These are phyloP conservation scores for Annulohypoxylon maeteangense DNA, from an alignment of 495 filamentous ascomycete genomes.

Conservation along the genomic window DNA sequence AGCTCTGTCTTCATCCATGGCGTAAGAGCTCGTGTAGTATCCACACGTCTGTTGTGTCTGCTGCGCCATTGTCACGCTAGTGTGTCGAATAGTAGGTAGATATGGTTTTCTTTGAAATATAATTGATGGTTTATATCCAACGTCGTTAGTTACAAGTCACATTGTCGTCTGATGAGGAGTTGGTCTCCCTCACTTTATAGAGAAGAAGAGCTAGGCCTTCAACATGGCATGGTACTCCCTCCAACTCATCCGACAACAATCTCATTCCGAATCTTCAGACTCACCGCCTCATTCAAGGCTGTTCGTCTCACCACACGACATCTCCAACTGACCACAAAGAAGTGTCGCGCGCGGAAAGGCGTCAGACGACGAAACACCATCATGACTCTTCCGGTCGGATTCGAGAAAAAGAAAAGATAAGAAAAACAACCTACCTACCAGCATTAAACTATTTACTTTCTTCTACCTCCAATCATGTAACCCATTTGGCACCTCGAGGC, in stretches of 20 bases:
- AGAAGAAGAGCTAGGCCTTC: not conserved
- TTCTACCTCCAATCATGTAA: conserved; percentile 15
- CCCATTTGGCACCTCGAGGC: not conserved
- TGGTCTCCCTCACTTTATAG: conserved; percentile 10
- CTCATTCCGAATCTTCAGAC: conserved; percentile 10
- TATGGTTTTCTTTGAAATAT: not conserved
- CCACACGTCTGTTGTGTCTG: conserved; percentile 23
- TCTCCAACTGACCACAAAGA: conserved; percentile 22
- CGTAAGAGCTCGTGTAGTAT: conserved; percentile 23
- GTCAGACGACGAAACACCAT: conserved; percentile 7
- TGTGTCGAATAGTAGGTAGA: not conserved
- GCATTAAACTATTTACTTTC: not conserved
- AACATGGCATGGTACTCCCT: not conserved
- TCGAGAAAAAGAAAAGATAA: not conserved
- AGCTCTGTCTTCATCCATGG: conserved; percentile 33
- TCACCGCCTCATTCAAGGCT: conserved; percentile 22
- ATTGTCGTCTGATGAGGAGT: not conserved
- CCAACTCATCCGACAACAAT: conserved; percentile 3
- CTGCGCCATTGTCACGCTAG: conserved; percentile 16
- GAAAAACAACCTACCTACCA: not conserved
- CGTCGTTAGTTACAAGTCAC: not conserved
- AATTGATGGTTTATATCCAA: too few relatives aligned
- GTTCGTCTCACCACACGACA: conserved; percentile 27
- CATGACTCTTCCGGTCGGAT: conserved; percentile 2
- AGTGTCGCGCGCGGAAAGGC: not conserved